Conservation (phyloP, 768 basidiomycete species). For the Phallus indusiatus region DNA sequence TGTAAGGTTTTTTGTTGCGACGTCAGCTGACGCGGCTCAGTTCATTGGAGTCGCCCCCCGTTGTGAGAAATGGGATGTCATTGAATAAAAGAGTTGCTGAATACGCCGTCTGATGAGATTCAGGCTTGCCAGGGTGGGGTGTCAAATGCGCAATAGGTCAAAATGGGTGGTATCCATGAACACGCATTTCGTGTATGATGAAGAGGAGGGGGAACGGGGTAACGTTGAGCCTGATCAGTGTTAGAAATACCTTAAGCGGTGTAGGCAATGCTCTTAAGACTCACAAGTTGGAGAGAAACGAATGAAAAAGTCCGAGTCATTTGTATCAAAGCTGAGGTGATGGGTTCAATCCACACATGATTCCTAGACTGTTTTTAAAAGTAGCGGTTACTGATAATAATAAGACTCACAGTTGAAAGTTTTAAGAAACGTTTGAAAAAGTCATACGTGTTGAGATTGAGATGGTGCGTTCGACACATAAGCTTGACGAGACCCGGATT, state of each 20-base stretch:
- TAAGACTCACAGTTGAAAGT: not conserved
- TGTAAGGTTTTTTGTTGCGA: no score
- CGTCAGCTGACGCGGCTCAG: no score
- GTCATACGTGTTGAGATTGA: not conserved
- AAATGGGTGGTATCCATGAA: constrained; percentile 24
- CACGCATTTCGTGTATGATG: constrained; percentile 29
- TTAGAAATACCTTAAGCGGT: not conserved
- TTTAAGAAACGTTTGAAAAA: not conserved
- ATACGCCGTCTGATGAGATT: not conserved
- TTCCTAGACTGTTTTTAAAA: no score
- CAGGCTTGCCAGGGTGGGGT: no score
- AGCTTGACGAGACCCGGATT: not conserved
- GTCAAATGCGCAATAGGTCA: not conserved
- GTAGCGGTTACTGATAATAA: no score
- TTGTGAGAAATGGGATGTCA: no score
- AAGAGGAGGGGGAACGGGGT: constrained; percentile 25
- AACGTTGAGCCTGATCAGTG: constrained; percentile 11
- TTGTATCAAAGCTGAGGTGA: no score
- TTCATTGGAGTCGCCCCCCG: no score
- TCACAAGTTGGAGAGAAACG: no score
- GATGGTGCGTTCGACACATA: not conserved
- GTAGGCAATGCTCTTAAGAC: not conserved
- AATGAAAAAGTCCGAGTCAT: no score
- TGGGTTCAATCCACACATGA: no score
- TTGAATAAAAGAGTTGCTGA: no score